Evolutionary conservation across 2,329 filamentous ascomycete species (phyloP).

Genomic region (Ophiosphaerella narmari): DNA sequence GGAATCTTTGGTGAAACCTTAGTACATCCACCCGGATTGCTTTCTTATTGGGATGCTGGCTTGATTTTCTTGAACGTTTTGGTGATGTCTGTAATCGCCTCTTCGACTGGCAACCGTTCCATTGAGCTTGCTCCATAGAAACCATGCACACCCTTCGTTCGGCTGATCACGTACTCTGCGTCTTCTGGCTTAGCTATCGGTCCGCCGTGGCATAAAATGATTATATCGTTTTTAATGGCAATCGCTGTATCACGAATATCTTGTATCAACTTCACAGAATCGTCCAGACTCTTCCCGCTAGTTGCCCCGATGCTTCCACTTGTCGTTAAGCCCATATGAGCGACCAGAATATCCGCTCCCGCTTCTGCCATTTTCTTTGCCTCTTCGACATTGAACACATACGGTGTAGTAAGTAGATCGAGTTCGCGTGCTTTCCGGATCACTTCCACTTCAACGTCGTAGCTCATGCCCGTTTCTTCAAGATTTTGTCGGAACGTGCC

Average conservation of each 20-base stretch:
- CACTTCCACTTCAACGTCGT: slow-evolving; percentile 69
- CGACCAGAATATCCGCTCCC: slow-evolving; percentile 70
- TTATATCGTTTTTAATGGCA: slow-evolving; percentile 61
- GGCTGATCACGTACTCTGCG: slow-evolving; percentile 64
- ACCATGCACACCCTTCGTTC: slow-evolving; percentile 68
- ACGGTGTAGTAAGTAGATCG: slow-evolving; percentile 70
- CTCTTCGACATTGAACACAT: slow-evolving; percentile 69
- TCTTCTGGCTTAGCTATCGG: slow-evolving; percentile 69
- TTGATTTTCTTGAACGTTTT: slow-evolving; percentile 57
- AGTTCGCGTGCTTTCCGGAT: slow-evolving; percentile 63
- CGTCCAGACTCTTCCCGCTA: slow-evolving; percentile 65
- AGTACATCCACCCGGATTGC: background rate
- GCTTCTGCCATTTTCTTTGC: slow-evolving; percentile 65
- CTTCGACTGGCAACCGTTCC: slow-evolving; percentile 70
- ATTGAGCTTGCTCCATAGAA: slow-evolving; percentile 74
- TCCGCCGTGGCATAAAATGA: slow-evolving; percentile 72
- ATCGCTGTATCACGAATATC: slow-evolving; percentile 66
- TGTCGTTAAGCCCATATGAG: slow-evolving; percentile 71
- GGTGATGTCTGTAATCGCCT: slow-evolving; percentile 65
- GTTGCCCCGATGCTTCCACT: slow-evolving; percentile 67
- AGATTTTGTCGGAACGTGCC: slow-evolving; percentile 69
- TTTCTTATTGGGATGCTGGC: slow-evolving; percentile 6
- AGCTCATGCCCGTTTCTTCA: slow-evolving; percentile 75
- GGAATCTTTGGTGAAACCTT: background rate
- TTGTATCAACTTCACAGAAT: slow-evolving; percentile 66